Percentiles rank a stretch among this genome's conserved stretches.
Conservation (phyloP, 768 basidiomycete genomes). For the Boletus speciosus region DNA sequence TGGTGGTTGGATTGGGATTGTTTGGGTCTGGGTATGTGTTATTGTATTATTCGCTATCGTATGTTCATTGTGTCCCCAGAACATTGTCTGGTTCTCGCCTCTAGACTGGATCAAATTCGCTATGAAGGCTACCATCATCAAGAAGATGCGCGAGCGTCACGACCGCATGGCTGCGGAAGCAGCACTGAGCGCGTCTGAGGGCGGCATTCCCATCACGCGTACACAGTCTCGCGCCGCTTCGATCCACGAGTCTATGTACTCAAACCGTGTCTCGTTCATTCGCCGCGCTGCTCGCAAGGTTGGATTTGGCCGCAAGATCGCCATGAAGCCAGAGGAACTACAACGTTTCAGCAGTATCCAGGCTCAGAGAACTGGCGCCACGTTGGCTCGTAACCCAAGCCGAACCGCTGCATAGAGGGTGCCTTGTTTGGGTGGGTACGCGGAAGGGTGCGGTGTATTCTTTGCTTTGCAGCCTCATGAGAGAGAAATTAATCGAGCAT, state of each 20-base stretch:
- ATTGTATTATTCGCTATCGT: background rate
- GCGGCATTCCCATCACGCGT: constrained; percentile 69
- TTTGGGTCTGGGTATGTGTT: constrained; percentile 88
- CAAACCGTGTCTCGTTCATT: constrained; percentile 93
- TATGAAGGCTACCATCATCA: constrained; percentile 93
- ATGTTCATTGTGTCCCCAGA: constrained; percentile 42
- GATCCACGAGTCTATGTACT: constrained; percentile 89
- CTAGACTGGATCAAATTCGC: constrained; percentile 95
- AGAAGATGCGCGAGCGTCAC: constrained; percentile 69
- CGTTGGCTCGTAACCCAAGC: constrained; percentile 74
- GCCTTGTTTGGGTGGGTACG: constrained; percentile 1
- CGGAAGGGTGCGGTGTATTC: constrained; percentile 22
- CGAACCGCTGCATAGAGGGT: constrained; percentile 47
- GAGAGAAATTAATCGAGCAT: constrained; percentile 24
- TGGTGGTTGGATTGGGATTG: constrained; percentile 95
- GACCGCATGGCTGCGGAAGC: constrained; percentile 40
- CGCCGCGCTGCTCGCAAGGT: constrained; percentile 84
- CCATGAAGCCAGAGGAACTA: constrained; percentile 81
- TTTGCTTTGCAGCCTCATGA: constrained; percentile 16
- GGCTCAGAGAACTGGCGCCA: constrained; percentile 71
- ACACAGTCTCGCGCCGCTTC: constrained; percentile 89
- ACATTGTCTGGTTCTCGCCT: constrained; percentile 94
- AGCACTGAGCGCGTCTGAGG: constrained; percentile 31
- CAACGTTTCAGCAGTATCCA: constrained; percentile 86
- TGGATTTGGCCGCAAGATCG: constrained; percentile 78